These are phyloP conservation scores for Musa schizocarpa DNA, from an alignment of 176 grass and related monocot genomes.

Conservation along the genomic window DNA sequence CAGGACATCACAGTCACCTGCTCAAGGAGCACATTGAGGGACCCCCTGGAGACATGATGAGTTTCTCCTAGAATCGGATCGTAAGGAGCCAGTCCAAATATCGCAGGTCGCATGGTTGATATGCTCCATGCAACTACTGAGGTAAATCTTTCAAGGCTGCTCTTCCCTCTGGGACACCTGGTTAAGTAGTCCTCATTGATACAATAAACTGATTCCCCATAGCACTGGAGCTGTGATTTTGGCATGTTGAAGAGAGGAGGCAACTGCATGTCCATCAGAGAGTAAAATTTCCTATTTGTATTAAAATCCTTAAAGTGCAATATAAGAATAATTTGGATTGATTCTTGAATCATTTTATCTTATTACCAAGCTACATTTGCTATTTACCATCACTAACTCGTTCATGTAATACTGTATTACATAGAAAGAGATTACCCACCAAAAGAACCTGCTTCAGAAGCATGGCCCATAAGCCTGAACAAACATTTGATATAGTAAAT, in stretches of 20 bases:
- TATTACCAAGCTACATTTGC: not conserved
- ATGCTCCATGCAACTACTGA: slow-evolving; percentile 76
- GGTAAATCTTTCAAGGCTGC: slow-evolving; percentile 46
- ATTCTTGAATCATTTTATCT: not conserved
- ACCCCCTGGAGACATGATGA: slow-evolving; percentile 63
- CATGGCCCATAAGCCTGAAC: too few relatives aligned
- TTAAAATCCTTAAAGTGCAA: not conserved
- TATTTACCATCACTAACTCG: too few relatives aligned
- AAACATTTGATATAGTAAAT: too few relatives aligned
- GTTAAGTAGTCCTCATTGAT: slow-evolving; percentile 38
- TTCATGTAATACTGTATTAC: too few relatives aligned
- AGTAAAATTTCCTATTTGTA: not conserved
- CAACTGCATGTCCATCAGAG: slow-evolving; percentile 33
- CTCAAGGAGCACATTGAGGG: slow-evolving; percentile 77
- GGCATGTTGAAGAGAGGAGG: slow-evolving; percentile 95
- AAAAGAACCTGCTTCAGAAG: too few relatives aligned
- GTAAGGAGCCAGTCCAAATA: slow-evolving; percentile 85
- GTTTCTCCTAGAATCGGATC: slow-evolving; percentile 92
- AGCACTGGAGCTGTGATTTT: slow-evolving; percentile 89
- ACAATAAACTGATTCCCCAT: slow-evolving; percentile 83
- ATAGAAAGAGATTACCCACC: too few relatives aligned
- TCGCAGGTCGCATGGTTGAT: slow-evolving; percentile 70
- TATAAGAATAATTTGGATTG: not conserved
- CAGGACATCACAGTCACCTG: slow-evolving; percentile 29
- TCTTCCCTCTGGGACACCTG: slow-evolving; percentile 27